phyloP scores from a whole-genome alignment of 2,329 filamentous ascomycete species.

The Colletotrichum cordylinicola region DNA sequence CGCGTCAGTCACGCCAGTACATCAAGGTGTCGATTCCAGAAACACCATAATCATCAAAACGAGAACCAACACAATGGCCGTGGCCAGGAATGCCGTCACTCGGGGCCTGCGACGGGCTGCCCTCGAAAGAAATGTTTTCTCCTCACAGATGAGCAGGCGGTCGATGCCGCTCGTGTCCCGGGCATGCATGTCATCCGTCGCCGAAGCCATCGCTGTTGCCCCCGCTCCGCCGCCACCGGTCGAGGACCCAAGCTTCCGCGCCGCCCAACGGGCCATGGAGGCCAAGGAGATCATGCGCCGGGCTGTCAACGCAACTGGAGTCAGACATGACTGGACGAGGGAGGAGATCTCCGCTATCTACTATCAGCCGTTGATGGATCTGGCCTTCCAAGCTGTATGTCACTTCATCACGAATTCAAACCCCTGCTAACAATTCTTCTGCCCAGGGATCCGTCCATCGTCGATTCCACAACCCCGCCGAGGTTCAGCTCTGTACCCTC shows the following conservation, averaged over 20 bases:
- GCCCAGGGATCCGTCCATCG: constrained; percentile 78
- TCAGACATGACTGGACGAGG: constrained; percentile 79
- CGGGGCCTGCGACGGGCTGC: background rate
- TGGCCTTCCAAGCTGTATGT: constrained; percentile 76
- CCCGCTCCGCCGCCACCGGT: constrained; percentile 10
- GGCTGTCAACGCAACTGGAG: constrained; percentile 64
- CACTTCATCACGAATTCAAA: background rate
- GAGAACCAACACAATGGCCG: background rate
- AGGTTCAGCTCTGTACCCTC: constrained; percentile 90
- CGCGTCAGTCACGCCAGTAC: background rate
- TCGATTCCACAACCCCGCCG: constrained; percentile 82
- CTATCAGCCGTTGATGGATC: constrained; percentile 79
- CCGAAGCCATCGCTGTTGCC: constrained; percentile 3
- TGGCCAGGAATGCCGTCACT: background rate
- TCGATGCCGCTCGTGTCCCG: background rate
- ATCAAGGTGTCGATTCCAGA: background rate
- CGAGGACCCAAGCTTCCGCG: background rate
- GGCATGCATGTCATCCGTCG: constrained; percentile 15
- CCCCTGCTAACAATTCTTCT: background rate
- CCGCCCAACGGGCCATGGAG: background rate
- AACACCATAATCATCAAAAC: background rate
- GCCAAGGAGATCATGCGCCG: constrained; percentile 40
- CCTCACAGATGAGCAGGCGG: background rate
- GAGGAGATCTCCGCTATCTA: constrained; percentile 85
- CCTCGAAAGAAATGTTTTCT: background rate